Evolutionary conservation across 805 yeast genomes (phyloP), one percentile per base, ranked within the genome.

Genomic region (Metschnikowia borealis): DNA sequence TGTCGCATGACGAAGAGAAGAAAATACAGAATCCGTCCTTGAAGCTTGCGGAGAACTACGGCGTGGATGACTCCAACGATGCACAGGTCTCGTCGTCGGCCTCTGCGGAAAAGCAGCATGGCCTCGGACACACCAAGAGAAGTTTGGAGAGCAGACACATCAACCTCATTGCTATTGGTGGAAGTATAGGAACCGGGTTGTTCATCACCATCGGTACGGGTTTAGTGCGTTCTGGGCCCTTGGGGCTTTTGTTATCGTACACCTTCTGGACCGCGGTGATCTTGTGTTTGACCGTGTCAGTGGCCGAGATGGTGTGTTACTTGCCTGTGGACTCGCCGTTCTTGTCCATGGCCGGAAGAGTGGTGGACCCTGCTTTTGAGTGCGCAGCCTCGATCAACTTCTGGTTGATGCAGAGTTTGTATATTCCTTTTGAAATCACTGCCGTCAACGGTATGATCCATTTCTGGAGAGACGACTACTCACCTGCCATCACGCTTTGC

Each of bases 361-460:
- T 64, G 18, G 67, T 69, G 23, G 74, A 69, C 56, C 69, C 69
- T 40, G 70, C 74, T 14, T 62, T 67, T 46, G 73, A 69, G 55
- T 57, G 62, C 41, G 61, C 67, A 20, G 66, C 68, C 23, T 69
- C 71, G 26, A 62, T 66, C 40, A 70, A 70, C 56, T 70, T 69
- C 49, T 70, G 72, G 65, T 54, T 76, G 26, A 71, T 75, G 74
- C 72, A 74, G 54, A 66, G 74, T 42, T 63, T 74, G 49, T 74
- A 64, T 57, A 58, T 64, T 60, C 59, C 66, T 13, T 49, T 55
- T 44, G 55, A 57, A 44, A 51, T 60, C 41, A 54, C 61, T 33
- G 55, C 73, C 57, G 78, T 78, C 48, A 80, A 81, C 47, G 76
- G 81, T 23, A 76, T 81, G 72, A 65, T 82, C 35, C 83, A 77